Conservation (phyloP, 108 stramenopile species). For the Cyclostephanos invisitatus region DNA sequence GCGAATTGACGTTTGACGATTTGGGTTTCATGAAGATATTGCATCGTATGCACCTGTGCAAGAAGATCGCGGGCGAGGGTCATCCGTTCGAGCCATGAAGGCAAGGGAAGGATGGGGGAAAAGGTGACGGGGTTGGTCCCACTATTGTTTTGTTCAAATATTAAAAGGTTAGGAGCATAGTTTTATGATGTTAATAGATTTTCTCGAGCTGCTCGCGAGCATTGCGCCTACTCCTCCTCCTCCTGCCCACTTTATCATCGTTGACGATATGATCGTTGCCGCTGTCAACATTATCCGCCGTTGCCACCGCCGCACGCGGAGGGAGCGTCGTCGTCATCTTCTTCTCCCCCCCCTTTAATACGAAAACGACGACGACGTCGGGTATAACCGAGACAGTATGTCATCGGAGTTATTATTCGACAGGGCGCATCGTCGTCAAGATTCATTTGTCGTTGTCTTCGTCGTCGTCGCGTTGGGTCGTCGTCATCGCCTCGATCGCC, state of each 20-base stretch:
- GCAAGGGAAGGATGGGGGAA: too few relatives aligned
- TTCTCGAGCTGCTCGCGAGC: conserved; percentile 25
- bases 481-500: conserved; percentile 11
- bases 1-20: conserved; percentile 3
- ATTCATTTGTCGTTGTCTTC: neutral
- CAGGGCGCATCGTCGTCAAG: conserved; percentile 34
- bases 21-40: conserved; percentile 9
- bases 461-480: too few relatives aligned
- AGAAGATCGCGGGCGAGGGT: conserved; percentile 3
- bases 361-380: too few relatives aligned
- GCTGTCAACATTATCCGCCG: conserved; percentile 4
- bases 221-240: conserved; percentile 18
- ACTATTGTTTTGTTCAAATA: too few relatives aligned
- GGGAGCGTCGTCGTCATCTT: neutral
- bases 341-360: neutral
- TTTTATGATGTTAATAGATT: conserved; percentile 5
- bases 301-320: neutral
- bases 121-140: too few relatives aligned
- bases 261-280: conserved; percentile 3
- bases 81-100: conserved; percentile 14
- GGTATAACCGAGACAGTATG: conserved; percentile 23
- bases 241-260: conserved; percentile 12
- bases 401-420: conserved; percentile 34
- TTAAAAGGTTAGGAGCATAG: too few relatives aligned
- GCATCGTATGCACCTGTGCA: conserved; percentile 3